Base-by-base conservation (phyloP, 768 basidiomycete species). In the Pleurotus eryngii region DNA sequence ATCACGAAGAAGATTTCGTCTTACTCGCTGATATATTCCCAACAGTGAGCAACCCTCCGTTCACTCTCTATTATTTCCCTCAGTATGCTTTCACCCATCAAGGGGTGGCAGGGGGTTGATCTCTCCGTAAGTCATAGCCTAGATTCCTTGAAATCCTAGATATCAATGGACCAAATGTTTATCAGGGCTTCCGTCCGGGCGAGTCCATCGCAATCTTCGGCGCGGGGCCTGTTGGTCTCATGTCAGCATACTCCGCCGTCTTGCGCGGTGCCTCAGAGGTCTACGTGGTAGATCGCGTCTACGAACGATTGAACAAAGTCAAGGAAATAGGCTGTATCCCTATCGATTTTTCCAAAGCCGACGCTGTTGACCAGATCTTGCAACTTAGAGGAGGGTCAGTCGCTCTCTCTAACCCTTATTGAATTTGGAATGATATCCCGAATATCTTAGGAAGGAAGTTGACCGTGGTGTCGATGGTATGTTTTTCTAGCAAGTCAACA, bases 21-120 rank as follows among this genome's bases (percentile, higher is more conserved):
- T 62, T 81, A 26, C 71, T 83, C 2, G 80, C 81, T n/a, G 81
- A 82, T 63, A 81, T 81, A 46, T 83, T 82, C 72, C 81, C 81
- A 39, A 81, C 79, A 4, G 81, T 80, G 50, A 49, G 74, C 60
- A 24, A 35, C 8, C 3, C 30, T 35, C 30, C 30, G 11, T 35
- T 35, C 30, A 35, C 30, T 35, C 30, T 9, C 30, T 35, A 9
- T 9, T 9, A 35, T 9, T 35, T 8, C 30, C 9, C 30, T 35
- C 9, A 35, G 3, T 35, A 7, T 7, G 11, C 2, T 8, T 38
- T 12, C 35, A 18, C 22, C 2, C 39, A 15, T 18, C 11, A 40
- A 81, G 79, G 80, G 79, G 46, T 81, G 80, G 79, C 80, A 81
- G 57, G 80, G 80, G 46, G 76, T 80, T 4, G 65, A 79, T 58